Evolutionary conservation across 192 early-diverging fungal species (phyloP).

Genomic region (Thamnidium elegans): DNA sequence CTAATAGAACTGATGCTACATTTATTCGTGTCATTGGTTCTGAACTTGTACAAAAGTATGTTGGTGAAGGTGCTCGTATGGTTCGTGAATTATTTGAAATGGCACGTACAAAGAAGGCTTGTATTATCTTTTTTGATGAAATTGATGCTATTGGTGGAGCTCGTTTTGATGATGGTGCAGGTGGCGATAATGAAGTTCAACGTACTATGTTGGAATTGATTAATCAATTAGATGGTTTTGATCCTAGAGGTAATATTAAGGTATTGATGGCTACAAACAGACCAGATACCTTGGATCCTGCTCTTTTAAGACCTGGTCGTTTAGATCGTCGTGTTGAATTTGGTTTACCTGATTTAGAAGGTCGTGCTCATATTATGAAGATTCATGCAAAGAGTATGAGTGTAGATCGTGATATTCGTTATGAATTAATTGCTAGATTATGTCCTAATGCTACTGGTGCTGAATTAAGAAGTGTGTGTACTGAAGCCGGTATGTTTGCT

Average conservation of each 20-base stretch:
- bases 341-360: conserved; percentile 92
- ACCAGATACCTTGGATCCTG: conserved; percentile 98
- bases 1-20: conserved; percentile 98
- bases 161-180: conserved; percentile 96
- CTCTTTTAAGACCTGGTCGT: conserved; percentile 94
- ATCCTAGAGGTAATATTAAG: conserved; percentile 99
- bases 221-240: conserved; percentile 99
- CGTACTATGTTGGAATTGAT: conserved; percentile 99
- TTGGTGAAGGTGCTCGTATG: conserved; percentile 99
- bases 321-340: conserved; percentile 99
- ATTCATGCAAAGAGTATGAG: conserved; percentile 99
- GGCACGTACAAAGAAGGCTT: conserved; percentile 99
- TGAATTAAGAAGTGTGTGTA: conserved; percentile 97
- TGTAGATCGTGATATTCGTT: conserved; percentile 98
- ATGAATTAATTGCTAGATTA: conserved; percentile 94
- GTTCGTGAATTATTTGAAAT: conserved; percentile 99
- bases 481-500: conserved; percentile 99
- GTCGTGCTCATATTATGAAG: conserved; percentile 96
- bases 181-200: conserved; percentile 99
- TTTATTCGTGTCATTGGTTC: conserved; percentile 99
- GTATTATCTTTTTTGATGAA: conserved; percentile 99
- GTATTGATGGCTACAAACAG: conserved; percentile 99
- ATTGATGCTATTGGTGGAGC: conserved; percentile 98
- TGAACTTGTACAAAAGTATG: conserved; percentile 98
- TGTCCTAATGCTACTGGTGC: conserved; percentile 99